These are phyloP conservation scores for Fragilaria crotonensis DNA, from an alignment of 108 stramenopile species.

Conservation along the genomic window DNA sequence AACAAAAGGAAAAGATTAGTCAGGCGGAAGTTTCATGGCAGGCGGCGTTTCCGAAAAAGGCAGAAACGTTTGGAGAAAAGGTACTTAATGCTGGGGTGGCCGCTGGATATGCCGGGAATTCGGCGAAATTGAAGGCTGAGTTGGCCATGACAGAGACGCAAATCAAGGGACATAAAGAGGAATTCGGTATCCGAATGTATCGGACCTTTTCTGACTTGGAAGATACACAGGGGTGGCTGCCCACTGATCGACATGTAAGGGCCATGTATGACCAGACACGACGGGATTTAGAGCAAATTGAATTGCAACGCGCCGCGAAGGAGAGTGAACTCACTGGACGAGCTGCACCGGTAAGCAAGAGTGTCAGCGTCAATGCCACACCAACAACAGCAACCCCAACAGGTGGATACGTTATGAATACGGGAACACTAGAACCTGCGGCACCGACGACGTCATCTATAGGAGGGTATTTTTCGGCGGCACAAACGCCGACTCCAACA, in stretches of 20 bases:
- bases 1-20: constrained; percentile 47
- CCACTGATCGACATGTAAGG: constrained; percentile 69
- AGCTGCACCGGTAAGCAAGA: no score
- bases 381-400: no score
- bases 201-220: constrained; percentile 51
- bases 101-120: constrained; percentile 47
- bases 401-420: no score
- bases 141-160: constrained; percentile 46
- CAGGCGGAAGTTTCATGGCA: constrained; percentile 46
- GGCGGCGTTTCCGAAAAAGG: constrained; percentile 48
- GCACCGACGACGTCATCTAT: no score
- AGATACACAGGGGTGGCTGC: constrained; percentile 68
- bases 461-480: no score
- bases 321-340: no score
- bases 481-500: no score
- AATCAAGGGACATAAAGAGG: constrained; percentile 63
- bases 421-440: no score
- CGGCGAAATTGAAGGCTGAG: constrained; percentile 66
- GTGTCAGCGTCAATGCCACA: no score
- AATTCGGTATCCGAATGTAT: constrained; percentile 61
- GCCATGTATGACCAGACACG: constrained; percentile 62
- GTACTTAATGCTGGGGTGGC: constrained; percentile 64
- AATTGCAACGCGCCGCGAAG: constrained; percentile 16
- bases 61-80: constrained; percentile 53
- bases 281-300: constrained; percentile 48